Percentiles rank a stretch among this genome's conserved stretches.
Evolutionary conservation across 2,329 filamentous ascomycete species (phyloP).

Genomic region (Tolypocladium paradoxum): DNA sequence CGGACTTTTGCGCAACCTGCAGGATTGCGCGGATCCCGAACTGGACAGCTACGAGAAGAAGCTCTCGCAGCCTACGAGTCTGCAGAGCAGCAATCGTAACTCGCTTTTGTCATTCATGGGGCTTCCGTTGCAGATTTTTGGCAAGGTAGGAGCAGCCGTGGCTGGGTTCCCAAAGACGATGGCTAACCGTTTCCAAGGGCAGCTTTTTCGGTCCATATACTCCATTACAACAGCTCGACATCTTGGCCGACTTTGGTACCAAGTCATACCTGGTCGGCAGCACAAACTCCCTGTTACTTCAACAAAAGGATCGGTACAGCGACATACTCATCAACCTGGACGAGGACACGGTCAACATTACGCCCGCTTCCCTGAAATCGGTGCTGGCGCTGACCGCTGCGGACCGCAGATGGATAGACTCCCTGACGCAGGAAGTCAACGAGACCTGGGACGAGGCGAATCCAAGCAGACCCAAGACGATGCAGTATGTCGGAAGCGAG

Average conservation of each 20-base stretch:
- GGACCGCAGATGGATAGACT: constrained; percentile 93
- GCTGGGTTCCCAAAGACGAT: neutral
- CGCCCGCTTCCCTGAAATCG: constrained; percentile 63
- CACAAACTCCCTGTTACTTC: constrained; percentile 85
- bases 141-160: constrained; percentile 47
- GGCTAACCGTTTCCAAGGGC: constrained; percentile 41
- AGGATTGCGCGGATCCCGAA: constrained; percentile 91
- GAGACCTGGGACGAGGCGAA: constrained; percentile 95
- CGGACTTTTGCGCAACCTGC: constrained; percentile 78
- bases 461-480: constrained; percentile 79
- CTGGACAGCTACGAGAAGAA: constrained; percentile 73
- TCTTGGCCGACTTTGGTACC: constrained; percentile 84
- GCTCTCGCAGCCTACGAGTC: constrained; percentile 65
- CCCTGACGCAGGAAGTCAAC: constrained; percentile 82
- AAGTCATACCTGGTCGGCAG: constrained; percentile 97
- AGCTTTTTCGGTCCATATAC: constrained; percentile 96
- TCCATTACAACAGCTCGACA: constrained; percentile 86
- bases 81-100: constrained; percentile 83
- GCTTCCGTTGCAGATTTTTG: constrained; percentile 86
- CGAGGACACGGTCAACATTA: constrained; percentile 74
- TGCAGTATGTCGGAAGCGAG: constrained; percentile 91
- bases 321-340: constrained; percentile 96
- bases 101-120: constrained; percentile 93
- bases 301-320: constrained; percentile 91
- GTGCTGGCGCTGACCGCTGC: constrained; percentile 73